Conservation (phyloP, 2,329 filamentous ascomycete genomes). For the Tolypocladium pustulatum region DNA sequence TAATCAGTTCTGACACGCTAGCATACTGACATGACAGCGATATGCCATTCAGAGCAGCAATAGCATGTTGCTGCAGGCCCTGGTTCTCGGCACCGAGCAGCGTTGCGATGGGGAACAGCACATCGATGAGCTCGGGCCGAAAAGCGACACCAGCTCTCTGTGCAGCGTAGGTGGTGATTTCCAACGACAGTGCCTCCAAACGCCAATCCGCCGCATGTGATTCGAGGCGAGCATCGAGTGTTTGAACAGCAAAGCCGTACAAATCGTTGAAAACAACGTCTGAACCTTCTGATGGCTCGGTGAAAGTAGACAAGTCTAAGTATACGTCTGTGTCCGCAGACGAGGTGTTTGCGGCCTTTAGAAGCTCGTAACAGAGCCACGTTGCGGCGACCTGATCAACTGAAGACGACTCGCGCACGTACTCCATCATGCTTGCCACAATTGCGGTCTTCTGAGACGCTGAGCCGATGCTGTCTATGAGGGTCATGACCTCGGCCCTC, state of each 20-base stretch:
- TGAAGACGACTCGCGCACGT: conserved; percentile 46
- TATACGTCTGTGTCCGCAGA: conserved; percentile 54
- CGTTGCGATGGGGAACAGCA: conserved; percentile 86
- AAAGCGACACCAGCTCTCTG: conserved; percentile 57
- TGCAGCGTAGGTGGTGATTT: conserved; percentile 69
- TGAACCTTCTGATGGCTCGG: conserved; percentile 26
- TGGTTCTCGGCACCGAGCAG: conserved; percentile 63
- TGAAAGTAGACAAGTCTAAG: conserved; percentile 39
- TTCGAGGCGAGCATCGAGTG: conserved; percentile 46
- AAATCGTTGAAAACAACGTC: conserved; percentile 50
- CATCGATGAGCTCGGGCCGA: conserved; percentile 77
- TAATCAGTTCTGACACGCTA: conserved; percentile 66
- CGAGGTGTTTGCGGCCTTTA: conserved; percentile 45
- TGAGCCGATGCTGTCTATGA: conserved; percentile 45
- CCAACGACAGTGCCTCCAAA: conserved; percentile 67
- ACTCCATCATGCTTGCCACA: conserved; percentile 54
- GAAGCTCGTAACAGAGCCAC: conserved; percentile 68
- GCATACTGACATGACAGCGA: conserved; percentile 64
- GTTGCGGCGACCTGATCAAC: conserved; percentile 57
- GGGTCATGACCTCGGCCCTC: conserved; percentile 42
- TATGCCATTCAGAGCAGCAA: conserved; percentile 73
- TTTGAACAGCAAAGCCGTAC: conserved; percentile 55
- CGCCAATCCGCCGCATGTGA: conserved; percentile 52
- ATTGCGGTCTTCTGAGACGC: conserved; percentile 51
- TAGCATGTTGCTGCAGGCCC: conserved; percentile 67